Evolutionary conservation across 2,329 filamentous ascomycete genomes (phyloP).

Genomic region (Trichoderma citrinoviride): DNA sequence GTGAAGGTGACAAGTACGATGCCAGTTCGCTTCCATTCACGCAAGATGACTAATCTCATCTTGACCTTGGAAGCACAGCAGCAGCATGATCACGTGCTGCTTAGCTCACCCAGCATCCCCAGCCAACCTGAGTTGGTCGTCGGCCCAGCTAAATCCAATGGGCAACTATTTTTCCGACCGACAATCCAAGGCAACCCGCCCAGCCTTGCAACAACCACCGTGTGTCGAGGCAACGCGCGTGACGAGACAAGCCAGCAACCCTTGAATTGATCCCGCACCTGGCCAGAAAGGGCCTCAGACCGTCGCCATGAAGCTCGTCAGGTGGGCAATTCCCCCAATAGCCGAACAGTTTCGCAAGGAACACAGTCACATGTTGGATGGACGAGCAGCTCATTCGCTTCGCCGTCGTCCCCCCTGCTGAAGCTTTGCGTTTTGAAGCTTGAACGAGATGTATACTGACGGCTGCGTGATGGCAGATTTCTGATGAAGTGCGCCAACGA

Average conservation of each 20-base stretch:
- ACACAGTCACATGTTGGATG: neutral
- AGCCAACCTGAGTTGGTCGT: neutral
- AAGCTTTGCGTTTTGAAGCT: slow-evolving; percentile 9
- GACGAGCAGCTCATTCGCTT: neutral
- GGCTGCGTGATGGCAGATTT: slow-evolving; percentile 60
- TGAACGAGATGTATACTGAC: slow-evolving; percentile 30
- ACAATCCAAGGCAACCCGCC: slow-evolving; percentile 29
- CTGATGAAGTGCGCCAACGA: slow-evolving; percentile 99
- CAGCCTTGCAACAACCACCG: slow-evolving; percentile 20
- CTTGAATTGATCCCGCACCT: slow-evolving; percentile 19
- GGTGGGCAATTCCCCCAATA: slow-evolving; percentile 56
- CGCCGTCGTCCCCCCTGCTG: neutral
- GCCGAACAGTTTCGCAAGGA: neutral
- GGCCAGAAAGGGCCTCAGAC: slow-evolving; percentile 20
- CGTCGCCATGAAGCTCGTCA: slow-evolving; percentile 89
- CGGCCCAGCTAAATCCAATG: slow-evolving; percentile 12
- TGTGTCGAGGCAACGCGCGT: slow-evolving; percentile 21
- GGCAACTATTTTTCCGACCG: slow-evolving; percentile 34
- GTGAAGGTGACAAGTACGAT: neutral
- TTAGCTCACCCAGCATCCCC: neutral
- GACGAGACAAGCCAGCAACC: slow-evolving; percentile 14
- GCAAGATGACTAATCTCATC: neutral
- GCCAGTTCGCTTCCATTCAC: neutral
- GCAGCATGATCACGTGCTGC: neutral
- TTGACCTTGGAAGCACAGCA: no score